These are phyloP conservation scores for Pseudogymnoascus sp. DNA, from an alignment of 2,329 filamentous ascomycete genomes.

Conservation along the genomic window DNA sequence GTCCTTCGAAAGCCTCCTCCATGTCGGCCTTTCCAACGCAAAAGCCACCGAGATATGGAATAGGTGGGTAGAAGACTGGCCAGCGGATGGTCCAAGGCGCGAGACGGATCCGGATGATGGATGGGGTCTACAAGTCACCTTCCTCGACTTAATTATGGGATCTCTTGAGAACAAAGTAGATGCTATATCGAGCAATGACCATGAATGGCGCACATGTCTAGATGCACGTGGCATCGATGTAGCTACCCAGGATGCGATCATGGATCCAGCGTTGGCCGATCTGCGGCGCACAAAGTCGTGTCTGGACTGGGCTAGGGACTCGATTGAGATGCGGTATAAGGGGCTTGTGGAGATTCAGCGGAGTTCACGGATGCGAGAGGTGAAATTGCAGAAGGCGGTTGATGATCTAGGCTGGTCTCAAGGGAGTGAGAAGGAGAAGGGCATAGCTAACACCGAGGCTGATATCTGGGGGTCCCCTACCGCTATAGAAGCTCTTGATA, in stretches of 20 bases:
- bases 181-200: too few species aligned
- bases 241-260: background rate
- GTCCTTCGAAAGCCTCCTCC: background rate
- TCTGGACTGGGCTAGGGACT: background rate
- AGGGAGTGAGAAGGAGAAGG: background rate
- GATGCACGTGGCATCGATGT: background rate
- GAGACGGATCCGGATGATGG: background rate
- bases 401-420: too few species aligned
- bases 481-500: background rate
- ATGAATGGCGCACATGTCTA: background rate
- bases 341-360: background rate
- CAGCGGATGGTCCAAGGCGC: background rate
- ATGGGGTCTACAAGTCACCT: background rate
- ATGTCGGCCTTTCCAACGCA: background rate
- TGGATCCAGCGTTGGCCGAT: background rate
- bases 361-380: background rate
- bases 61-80: background rate
- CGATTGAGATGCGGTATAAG: background rate
- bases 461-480: background rate
- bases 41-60: background rate
- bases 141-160: background rate
- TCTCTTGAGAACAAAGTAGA: too few species aligned
- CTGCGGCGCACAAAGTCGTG: background rate
- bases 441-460: background rate
- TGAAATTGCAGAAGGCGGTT: background rate